Evolutionary conservation across 495 filamentous ascomycete species (phyloP), one percentile per base, ranked within the genome.

Genomic region (Amphirosellinia nigrospora): DNA sequence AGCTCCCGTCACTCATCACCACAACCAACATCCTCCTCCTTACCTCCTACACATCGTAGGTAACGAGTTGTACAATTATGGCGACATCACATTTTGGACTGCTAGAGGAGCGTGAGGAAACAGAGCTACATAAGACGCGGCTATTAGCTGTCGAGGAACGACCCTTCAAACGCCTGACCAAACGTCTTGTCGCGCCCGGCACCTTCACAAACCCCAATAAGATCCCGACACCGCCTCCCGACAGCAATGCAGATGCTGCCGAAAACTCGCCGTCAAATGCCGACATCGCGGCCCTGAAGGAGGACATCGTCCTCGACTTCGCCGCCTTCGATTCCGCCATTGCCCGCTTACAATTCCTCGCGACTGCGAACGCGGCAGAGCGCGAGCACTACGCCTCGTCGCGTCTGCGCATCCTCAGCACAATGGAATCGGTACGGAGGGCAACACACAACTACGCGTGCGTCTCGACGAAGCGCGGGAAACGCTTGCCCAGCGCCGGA

Each of bases 101-200:
- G 38, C 82, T 87, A 6, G 82, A 86, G 32, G 82, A 82, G 66
- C 80, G 83, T 41, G 86, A 86, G 63, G 86, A 88, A 89, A 94
- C 96, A 79, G 88, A 92, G 52, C 90, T 98, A 34, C 94, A 98
- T 85, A 96, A 94, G 77, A 86, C 88, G 43, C 96, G 96, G 30
- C 93, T 97, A 28, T 87, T 98, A 41, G 90, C 90, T 73, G 91
- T 98, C 72, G 96, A 99, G 85, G 92, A 96, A 76, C 94, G 93
- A 63, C 93, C 94, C 3, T 98, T 95, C 87, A 92, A 93, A 79
- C 93, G 95, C 60, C 88, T 99, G 62, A 90, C 91, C 11, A 93
- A 93, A 81, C 90, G 92, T 50, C 87, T 97, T 13, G 82, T 91
- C 32, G 85, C 88, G 38, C 85, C 92, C 6, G 84, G 89, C 60